phyloP scores from a whole-genome alignment of 306 rosid genomes.

The Astragalus membranaceus region DNA sequence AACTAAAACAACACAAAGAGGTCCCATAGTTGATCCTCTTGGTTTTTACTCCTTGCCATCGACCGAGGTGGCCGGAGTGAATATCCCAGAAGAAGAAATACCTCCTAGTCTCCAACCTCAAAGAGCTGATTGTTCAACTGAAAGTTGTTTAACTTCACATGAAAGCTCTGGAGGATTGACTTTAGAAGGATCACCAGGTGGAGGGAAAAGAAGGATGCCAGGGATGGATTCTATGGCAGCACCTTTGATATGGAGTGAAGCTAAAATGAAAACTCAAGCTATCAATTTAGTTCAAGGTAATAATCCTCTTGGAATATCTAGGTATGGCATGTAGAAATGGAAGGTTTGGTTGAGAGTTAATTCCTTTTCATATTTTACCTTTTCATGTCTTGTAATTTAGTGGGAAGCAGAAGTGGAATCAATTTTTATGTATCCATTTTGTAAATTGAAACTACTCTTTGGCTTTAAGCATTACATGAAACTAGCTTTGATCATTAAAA shows the following conservation, averaged over 20 bases:
- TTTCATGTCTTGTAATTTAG: conserved; percentile 27
- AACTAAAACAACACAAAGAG: conserved; percentile 49
- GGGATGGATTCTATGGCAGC: conserved; percentile 54
- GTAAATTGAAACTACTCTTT: conserved; percentile 41
- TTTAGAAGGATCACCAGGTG: conserved; percentile 68
- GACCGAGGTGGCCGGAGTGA: conserved; percentile 40
- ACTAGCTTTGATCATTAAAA: conserved; percentile 17
- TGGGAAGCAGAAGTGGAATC: too few species aligned
- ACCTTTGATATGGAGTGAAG: conserved; percentile 71
- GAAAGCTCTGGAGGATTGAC: conserved; percentile 73
- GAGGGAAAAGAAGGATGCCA: conserved; percentile 47
- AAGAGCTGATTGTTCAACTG: conserved; percentile 90
- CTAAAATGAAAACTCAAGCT: conserved; percentile 66
- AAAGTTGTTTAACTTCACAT: conserved; percentile 91
- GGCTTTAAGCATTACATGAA: conserved; percentile 28
- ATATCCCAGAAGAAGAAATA: conserved; percentile 51
- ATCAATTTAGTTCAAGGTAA: conserved; percentile 54
- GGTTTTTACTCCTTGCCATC: conserved; percentile 67
- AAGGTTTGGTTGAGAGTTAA: conserved; percentile 24
- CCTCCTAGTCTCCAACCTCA: conserved; percentile 41
- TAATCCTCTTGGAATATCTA: conserved; percentile 47
- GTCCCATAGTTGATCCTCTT: conserved; percentile 50
- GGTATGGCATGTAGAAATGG: conserved; percentile 60
- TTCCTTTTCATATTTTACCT: conserved; percentile 18
- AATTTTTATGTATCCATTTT: conserved; percentile 31